Conservation (phyloP, 2,329 filamentous ascomycete species). For the Diaporthe australafricana region DNA sequence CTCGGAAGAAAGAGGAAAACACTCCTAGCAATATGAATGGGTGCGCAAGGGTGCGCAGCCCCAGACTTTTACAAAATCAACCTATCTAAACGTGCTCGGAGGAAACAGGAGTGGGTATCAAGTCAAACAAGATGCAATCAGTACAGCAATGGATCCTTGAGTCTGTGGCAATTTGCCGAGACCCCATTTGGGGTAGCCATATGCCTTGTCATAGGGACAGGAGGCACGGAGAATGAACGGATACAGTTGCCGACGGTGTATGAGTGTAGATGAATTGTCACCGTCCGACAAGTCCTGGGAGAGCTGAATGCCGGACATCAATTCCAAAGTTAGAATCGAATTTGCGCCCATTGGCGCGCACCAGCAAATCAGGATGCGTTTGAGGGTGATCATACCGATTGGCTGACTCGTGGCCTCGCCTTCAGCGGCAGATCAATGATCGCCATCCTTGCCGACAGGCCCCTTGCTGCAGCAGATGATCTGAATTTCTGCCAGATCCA, state of each 20-base stretch:
- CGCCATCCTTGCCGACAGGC: conserved; percentile 12
- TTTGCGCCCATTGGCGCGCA: not conserved
- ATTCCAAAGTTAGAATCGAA: conserved; percentile 26
- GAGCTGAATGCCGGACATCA: conserved; percentile 16
- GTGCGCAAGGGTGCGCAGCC: conserved; percentile 14
- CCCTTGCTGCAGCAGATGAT: conserved; percentile 13
- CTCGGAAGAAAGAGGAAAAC: not conserved
- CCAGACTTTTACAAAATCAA: conserved; percentile 15
- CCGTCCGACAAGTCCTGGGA: conserved; percentile 2
- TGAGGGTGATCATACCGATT: conserved; percentile 20
- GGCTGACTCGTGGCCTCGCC: conserved; percentile 24
- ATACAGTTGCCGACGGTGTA: conserved; percentile 6
- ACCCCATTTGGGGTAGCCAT: not conserved
- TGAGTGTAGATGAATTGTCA: conserved; percentile 4
- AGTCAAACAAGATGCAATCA: conserved; percentile 3
- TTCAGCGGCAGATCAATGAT: conserved; percentile 25
- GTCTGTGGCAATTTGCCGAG: conserved; percentile 13
- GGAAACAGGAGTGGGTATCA: conserved; percentile 13
- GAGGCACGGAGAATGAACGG: conserved; percentile 12
- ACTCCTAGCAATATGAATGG: not conserved
- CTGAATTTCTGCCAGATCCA: not conserved
- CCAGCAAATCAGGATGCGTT: conserved; percentile 12
- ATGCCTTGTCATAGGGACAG: not conserved
- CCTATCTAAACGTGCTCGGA: not conserved
- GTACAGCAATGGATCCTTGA: not conserved